Conservation (phyloP, 768 basidiomycete species). For the Ramaria sp. region DNA sequence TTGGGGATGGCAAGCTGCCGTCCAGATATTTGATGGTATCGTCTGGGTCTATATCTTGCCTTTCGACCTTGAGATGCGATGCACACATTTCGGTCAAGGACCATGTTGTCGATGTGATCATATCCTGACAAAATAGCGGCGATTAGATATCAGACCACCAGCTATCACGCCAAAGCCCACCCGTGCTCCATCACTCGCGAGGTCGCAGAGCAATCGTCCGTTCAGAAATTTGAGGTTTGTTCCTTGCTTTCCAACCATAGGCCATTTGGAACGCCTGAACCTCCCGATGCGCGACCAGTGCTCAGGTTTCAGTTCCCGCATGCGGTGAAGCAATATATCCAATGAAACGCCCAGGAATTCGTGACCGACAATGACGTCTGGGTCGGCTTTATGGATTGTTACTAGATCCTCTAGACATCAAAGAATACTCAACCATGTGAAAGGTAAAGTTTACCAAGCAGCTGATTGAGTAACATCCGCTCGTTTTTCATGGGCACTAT, state of each 20-base stretch:
- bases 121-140: conserved; percentile 44
- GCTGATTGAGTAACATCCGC: conserved; percentile 69
- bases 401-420: conserved; percentile 27
- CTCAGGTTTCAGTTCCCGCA: conserved; percentile 83
- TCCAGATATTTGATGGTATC: conserved; percentile 91
- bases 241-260: conserved; percentile 69
- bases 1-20: conserved; percentile 63
- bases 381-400: conserved; percentile 76
- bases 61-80: conserved; percentile 73
- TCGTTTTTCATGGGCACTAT: conserved; percentile 76
- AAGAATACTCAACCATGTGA: neutral
- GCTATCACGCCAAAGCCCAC: conserved; percentile 27
- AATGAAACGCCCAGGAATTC: conserved; percentile 86
- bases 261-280: conserved; percentile 78
- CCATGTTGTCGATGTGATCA: conserved; percentile 98
- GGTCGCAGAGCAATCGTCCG: conserved; percentile 83
- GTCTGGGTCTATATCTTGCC: conserved; percentile 94
- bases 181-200: conserved; percentile 91
- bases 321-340: conserved; percentile 83
- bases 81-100: conserved; percentile 95
- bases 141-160: neutral
- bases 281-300: conserved; percentile 93
- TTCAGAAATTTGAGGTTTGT: conserved; percentile 74
- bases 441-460: conserved; percentile 46
- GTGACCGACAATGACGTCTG: conserved; percentile 90